phyloP scores from a whole-genome alignment of 1,284 basidiomycete genomes.

The Cronartium ribicola region DNA sequence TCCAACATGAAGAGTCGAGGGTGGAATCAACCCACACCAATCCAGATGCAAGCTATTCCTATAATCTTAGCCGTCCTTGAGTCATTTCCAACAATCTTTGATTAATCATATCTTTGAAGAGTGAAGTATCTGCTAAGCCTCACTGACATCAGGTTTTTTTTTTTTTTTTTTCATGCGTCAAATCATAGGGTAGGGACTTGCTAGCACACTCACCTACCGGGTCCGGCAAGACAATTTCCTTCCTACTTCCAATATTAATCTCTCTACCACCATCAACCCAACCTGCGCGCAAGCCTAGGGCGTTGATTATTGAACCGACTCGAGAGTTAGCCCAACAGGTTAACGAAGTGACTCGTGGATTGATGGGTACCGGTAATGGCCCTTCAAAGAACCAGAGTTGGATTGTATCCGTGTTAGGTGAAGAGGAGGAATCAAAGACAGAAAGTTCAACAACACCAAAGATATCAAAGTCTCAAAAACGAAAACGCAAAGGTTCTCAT shows the following conservation, averaged over 20 bases:
- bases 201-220: constrained; percentile 90
- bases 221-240: constrained; percentile 87
- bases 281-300: background rate
- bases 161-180: background rate
- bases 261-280: background rate
- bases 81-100: background rate
- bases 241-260: constrained; percentile 72
- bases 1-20: background rate
- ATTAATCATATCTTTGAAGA: too few relatives aligned
- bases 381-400: background rate
- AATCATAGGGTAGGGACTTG: constrained; percentile 66
- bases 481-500: background rate
- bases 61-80: constrained; percentile 49
- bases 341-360: background rate
- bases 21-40: constrained; percentile 9
- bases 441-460: background rate
- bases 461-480: background rate
- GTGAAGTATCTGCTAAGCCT: background rate
- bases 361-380: background rate
- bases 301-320: constrained; percentile 4
- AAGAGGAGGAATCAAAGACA: background rate
- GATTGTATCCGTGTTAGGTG: background rate
- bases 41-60: constrained; percentile 51
- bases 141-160: background rate
- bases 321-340: constrained; percentile 6